Base-by-base conservation (phyloP, 768 basidiomycete genomes). In the Trametes meyenii region DNA sequence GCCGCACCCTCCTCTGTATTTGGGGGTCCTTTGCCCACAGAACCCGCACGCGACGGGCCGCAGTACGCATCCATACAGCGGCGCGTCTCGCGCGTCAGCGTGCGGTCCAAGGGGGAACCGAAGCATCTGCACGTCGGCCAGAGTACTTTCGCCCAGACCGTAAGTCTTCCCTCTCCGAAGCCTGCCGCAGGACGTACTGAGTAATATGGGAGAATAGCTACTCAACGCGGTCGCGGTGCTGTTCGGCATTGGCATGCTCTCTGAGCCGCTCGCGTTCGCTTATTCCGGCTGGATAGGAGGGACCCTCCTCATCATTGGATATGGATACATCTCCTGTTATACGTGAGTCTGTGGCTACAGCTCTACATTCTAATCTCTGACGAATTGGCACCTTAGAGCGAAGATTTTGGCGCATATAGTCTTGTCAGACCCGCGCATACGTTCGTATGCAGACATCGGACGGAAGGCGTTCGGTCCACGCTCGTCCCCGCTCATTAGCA, bases 251-350 rank as follows among this genome's bases (percentile, higher is more conserved):
- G 94, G 94, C 4, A 88, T 96, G 80, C 81, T 96, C 17, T 92
- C 92, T 13, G 88, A 93, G 70, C 93, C 94, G 0, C 79, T 97
- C 24, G 96, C 96, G 0, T 96, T 97, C 68, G 86, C 94, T 0
- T 93, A 92, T 68, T 85, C 93, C 2, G 96, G 96, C 3, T 98
- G 96, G 96, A 75, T 88, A 17, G 77, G 81, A 39, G 96, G 96
- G 0, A 88, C 87, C 0, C 7, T 82, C 24, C 77, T 98, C 16
- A 84, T 96, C 59, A 70, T 92, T 12, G 83, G 84, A 54, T 95
- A 94, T 67, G 93, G 89, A 0, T 80, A 82, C 60, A 73, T 96
- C 17, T 89, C 94, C 8, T 96, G 93, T 70, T 92, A 97, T 73
- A 95, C 93, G 93, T 95, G 69, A 58, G 90, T 82, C 8, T 46